Conservation (phyloP, 2,329 filamentous ascomycete species). For the Trichophyton benhamiae region DNA sequence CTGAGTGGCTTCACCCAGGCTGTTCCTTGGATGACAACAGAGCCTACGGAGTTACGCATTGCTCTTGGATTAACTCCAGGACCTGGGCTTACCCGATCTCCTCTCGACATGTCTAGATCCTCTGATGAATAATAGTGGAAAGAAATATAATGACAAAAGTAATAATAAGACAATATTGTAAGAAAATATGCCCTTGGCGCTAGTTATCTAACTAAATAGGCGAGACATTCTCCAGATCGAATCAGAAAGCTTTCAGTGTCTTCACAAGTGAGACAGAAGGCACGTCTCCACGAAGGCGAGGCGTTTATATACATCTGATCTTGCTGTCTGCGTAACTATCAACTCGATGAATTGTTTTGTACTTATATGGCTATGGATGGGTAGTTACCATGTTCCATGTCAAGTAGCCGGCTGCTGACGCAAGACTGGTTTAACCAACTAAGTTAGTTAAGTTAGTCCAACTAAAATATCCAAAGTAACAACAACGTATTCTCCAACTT, state of each 20-base stretch:
- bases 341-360: too few species aligned
- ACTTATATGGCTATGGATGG: too few species aligned
- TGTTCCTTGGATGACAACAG: too few species aligned
- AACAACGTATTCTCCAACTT: not conserved
- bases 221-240: not conserved
- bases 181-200: not conserved
- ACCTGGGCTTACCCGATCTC: too few species aligned
- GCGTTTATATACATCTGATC: not conserved
- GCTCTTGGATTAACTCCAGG: too few species aligned
- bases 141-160: not conserved
- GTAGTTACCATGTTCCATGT: too few species aligned
- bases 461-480: not conserved
- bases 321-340: not conserved
- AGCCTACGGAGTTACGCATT: too few species aligned
- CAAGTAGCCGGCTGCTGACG: not conserved
- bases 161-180: not conserved
- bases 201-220: not conserved
- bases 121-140: not conserved
- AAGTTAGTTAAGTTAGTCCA: too few species aligned
- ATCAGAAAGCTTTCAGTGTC: not conserved
- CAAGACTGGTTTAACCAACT: not conserved
- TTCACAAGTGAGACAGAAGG: not conserved
- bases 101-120: not conserved
- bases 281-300: not conserved
- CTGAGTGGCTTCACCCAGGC: too few species aligned